phyloP scores from a whole-genome alignment of 768 basidiomycete species.

The Auriculariales sp. region DNA sequence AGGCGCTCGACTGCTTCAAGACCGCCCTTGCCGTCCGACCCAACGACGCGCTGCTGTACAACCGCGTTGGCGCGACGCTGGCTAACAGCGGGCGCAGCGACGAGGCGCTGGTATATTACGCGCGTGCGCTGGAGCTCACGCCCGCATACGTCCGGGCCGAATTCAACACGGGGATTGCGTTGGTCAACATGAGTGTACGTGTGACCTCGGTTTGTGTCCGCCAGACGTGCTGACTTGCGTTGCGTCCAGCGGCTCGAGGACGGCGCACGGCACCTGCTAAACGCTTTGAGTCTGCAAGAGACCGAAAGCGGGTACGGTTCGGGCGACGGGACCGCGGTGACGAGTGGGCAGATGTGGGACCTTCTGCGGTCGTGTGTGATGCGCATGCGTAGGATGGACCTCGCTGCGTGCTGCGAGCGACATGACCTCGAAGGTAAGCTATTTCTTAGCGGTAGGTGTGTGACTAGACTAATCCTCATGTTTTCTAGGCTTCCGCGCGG shows the following conservation, averaged over 20 bases:
- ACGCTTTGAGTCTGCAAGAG: slow-evolving; percentile 82
- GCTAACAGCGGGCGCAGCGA: slow-evolving; percentile 74
- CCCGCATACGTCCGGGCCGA: slow-evolving; percentile 84
- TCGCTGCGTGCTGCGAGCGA: slow-evolving; percentile 57
- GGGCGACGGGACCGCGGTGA: slow-evolving; percentile 55
- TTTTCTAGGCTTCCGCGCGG: slow-evolving; percentile 4
- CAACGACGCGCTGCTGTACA: slow-evolving; percentile 86
- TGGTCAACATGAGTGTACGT: slow-evolving; percentile 69
- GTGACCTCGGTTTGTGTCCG: slow-evolving; percentile 29
- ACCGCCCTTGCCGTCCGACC: slow-evolving; percentile 80
- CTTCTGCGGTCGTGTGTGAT: slow-evolving; percentile 71
- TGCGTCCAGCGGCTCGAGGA: slow-evolving; percentile 71
- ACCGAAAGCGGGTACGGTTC: slow-evolving; percentile 42
- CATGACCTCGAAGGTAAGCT: slow-evolving; percentile 50
- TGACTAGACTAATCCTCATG: neutral
- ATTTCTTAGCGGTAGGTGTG: neutral
- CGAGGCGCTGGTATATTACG: slow-evolving; percentile 79
- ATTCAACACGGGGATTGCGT: slow-evolving; percentile 92
- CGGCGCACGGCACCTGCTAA: slow-evolving; percentile 74
- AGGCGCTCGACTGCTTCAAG: slow-evolving; percentile 88
- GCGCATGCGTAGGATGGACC: slow-evolving; percentile 64
- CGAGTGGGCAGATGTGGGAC: slow-evolving; percentile 40
- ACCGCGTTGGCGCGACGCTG: slow-evolving; percentile 86
- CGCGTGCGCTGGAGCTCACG: slow-evolving; percentile 72
- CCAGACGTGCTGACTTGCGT: neutral